Percentiles rank a stretch among this genome's conserved stretches.
phyloP scores from a whole-genome alignment of 345 rosid species.

The Moricandia moricandioides region DNA sequence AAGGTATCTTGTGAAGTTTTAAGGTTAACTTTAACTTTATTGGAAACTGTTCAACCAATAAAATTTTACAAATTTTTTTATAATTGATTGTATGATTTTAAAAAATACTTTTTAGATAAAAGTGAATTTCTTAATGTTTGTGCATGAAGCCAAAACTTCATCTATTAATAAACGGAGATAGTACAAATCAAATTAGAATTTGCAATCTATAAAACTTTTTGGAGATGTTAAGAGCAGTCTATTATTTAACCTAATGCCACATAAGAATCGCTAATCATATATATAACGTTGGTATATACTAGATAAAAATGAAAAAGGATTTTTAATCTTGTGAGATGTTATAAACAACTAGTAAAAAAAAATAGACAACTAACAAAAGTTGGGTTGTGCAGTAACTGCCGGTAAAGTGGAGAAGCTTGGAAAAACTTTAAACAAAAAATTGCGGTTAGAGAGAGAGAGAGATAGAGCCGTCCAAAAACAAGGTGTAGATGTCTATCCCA shows the following conservation, averaged over 20 bases:
- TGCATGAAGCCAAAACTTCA: too few species aligned
- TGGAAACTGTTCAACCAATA: too few species aligned
- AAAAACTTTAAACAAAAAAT: constrained; percentile 56
- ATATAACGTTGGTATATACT: not conserved
- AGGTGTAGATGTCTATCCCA: constrained; percentile 62
- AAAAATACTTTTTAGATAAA: too few species aligned
- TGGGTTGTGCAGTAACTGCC: constrained; percentile 22
- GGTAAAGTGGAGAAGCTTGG: constrained; percentile 36
- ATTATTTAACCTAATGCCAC: not conserved
- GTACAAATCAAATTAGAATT: not conserved
- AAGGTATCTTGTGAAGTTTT: too few species aligned
- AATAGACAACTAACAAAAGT: constrained; percentile 13
- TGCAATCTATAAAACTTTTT: not conserved
- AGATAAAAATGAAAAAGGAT: not conserved
- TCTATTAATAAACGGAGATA: too few species aligned
- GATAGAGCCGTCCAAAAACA: constrained; percentile 92
- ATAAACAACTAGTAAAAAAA: constrained; percentile 2
- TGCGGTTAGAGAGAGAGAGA: constrained; percentile 44
- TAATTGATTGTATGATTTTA: too few species aligned
- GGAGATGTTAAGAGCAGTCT: not conserved
- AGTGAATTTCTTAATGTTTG: too few species aligned
- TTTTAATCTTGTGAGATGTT: constrained; percentile 2
- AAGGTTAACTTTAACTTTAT: too few species aligned
- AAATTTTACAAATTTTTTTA: too few species aligned
- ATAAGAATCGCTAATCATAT: not conserved